Evolutionary conservation across 352 stramenopile species (phyloP).

Genomic region (Globisporangium perplexum): DNA sequence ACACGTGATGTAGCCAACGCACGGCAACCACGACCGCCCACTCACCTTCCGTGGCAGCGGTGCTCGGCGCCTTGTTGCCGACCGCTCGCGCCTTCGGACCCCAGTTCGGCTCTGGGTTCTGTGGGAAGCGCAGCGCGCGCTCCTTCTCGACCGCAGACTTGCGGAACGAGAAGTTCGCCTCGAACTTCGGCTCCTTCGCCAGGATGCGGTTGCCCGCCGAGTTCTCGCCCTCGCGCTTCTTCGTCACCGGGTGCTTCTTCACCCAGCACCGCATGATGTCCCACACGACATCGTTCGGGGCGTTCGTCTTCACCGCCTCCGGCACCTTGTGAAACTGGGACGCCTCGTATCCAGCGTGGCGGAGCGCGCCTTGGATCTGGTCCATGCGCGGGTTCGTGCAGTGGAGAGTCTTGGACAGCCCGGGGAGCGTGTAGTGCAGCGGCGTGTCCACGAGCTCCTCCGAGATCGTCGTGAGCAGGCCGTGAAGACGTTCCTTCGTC

Average conservation of each 20-base stretch:
- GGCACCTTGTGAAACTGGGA: conserved; percentile 99
- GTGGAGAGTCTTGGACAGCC: conserved; percentile 91
- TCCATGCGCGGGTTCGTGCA: conserved; percentile 92
- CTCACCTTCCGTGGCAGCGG: conserved; percentile 18
- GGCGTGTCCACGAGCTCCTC: conserved; percentile 95
- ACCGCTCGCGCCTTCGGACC: conserved; percentile 91
- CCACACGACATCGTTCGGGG: conserved; percentile 96
- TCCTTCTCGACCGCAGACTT: conserved; percentile 69
- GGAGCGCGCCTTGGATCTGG: conserved; percentile 91
- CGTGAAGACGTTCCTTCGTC: conserved; percentile 91
- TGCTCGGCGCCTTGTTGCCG: conserved; percentile 50
- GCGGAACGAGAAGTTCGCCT: conserved; percentile 82
- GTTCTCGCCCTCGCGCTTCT: conserved; percentile 80
- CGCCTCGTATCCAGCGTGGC: conserved; percentile 95
- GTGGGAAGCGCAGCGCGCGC: conserved; percentile 91
- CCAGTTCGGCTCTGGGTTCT: conserved; percentile 96
- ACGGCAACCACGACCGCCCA: conserved; percentile 7
- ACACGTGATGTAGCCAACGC: conserved; percentile 14
- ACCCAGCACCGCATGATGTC: conserved; percentile 97
- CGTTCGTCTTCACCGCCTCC: conserved; percentile 97
- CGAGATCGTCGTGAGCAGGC: conserved; percentile 93
- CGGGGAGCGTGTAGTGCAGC: conserved; percentile 96
- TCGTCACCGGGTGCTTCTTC: conserved; percentile 91
- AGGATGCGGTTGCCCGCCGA: conserved; percentile 83
- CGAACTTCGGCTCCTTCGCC: conserved; percentile 72